These are phyloP conservation scores for Styphnolobium japonicum DNA, from an alignment of 306 rosid genomes.

Conservation along the genomic window DNA sequence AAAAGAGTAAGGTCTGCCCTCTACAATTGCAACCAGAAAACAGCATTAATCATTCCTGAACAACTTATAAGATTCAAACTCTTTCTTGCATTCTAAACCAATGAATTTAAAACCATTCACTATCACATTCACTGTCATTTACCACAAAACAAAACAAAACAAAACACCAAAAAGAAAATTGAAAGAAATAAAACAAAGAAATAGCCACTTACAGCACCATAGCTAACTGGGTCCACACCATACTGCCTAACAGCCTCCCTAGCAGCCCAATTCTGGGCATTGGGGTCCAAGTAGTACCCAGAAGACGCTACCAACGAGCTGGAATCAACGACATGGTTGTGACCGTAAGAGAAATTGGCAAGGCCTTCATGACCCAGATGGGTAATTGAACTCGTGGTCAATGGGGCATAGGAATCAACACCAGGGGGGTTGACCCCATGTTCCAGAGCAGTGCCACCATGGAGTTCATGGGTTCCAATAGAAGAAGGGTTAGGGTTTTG, in stretches of 20 bases:
- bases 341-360: constrained; percentile 21
- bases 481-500: constrained; percentile 33
- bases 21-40: neutral
- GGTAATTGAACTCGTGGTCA: neutral
- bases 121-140: neutral
- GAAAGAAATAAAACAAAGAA: neutral
- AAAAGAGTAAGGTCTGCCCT: neutral
- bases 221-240: constrained; percentile 22
- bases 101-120: neutral
- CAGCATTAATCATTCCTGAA: neutral
- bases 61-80: neutral
- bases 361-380: constrained; percentile 4
- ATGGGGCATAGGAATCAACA: constrained; percentile 16
- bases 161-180: neutral
- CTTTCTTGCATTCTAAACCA: neutral
- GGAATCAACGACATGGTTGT: constrained; percentile 14
- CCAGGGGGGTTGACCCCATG: constrained; percentile 33
- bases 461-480: neutral
- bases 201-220: constrained; percentile 22
- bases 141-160: neutral
- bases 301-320: constrained; percentile 4
- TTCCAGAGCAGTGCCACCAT: neutral
- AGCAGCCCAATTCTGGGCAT: constrained; percentile 32
- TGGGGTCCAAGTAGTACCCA: constrained; percentile 23
- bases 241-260: constrained; percentile 36